phyloP scores from a whole-genome alignment of 2,329 filamentous ascomycete genomes.

The Fusarium compactum region DNA sequence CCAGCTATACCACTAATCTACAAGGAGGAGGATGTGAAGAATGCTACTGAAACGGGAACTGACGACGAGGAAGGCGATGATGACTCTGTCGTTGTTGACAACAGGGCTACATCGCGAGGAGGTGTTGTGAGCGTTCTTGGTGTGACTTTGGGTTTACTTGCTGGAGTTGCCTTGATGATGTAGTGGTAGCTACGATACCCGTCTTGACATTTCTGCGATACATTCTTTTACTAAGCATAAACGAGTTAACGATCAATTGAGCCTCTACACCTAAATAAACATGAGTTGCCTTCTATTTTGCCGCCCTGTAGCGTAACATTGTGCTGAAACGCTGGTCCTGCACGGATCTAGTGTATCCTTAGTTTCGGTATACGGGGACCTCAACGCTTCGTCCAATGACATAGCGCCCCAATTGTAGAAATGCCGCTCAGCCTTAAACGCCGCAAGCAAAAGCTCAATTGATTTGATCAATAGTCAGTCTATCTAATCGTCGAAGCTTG shows the following conservation, averaged over 20 bases:
- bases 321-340: neutral
- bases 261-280: too few relatives aligned
- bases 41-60: neutral
- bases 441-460: neutral
- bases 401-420: too few relatives aligned
- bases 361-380: neutral
- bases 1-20: conserved; percentile 2
- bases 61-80: neutral
- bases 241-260: neutral
- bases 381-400: neutral
- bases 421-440: neutral
- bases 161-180: neutral
- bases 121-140: neutral
- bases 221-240: neutral
- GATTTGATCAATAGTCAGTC: neutral
- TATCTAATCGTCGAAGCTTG: neutral
- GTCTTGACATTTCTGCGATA: neutral
- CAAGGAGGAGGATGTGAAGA: neutral
- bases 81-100: neutral
- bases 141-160: neutral
- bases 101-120: neutral
- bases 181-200: neutral
- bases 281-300: neutral
- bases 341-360: neutral
- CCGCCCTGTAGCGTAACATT: neutral